Percentiles rank a stretch among this genome's conserved stretches.
Evolutionary conservation across 352 stramenopile genomes (phyloP).

Genomic region (Pythium grandisporangium): DNA sequence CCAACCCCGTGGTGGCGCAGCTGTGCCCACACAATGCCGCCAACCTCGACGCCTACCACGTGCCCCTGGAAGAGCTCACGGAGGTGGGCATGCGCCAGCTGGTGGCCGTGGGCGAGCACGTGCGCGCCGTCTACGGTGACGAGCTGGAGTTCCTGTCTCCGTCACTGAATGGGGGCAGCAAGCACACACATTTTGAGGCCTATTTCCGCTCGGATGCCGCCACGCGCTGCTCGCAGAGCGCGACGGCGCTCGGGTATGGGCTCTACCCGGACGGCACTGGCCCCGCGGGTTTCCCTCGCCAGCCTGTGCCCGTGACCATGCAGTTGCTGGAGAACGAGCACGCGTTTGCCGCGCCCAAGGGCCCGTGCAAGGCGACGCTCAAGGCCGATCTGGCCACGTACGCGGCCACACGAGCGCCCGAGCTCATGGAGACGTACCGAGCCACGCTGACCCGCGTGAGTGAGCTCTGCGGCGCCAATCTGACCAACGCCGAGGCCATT

Average conservation of each 20-base stretch:
- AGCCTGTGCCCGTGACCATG: slow-evolving; percentile 81
- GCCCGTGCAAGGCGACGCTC: slow-evolving; percentile 46
- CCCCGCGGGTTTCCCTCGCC: slow-evolving; percentile 44
- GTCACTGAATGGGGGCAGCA: slow-evolving; percentile 58
- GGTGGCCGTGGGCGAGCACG: slow-evolving; percentile 50
- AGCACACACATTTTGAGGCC: slow-evolving; percentile 73
- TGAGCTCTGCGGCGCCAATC: slow-evolving; percentile 43
- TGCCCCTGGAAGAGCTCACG: slow-evolving; percentile 75
- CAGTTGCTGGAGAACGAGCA: slow-evolving; percentile 78
- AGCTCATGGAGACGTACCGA: slow-evolving; percentile 48
- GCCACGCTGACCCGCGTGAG: slow-evolving; percentile 44
- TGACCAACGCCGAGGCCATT: slow-evolving; percentile 47
- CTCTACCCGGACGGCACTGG: slow-evolving; percentile 77
- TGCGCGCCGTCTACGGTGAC: slow-evolving; percentile 61
- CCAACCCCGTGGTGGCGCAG: slow-evolving; percentile 45
- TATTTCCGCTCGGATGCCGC: slow-evolving; percentile 80
- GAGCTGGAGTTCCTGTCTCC: slow-evolving; percentile 56
- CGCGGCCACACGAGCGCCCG: slow-evolving; percentile 32
- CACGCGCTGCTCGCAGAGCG: slow-evolving; percentile 74
- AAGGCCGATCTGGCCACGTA: slow-evolving; percentile 47
- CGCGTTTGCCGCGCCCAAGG: slow-evolving; percentile 75
- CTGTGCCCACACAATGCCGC: slow-evolving; percentile 56
- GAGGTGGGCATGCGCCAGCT: slow-evolving; percentile 78
- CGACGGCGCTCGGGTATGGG: slow-evolving; percentile 59
- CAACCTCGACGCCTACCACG: slow-evolving; percentile 70